Base-by-base conservation (phyloP, 2,329 filamentous ascomycete genomes). In the Xylaria sp. region DNA sequence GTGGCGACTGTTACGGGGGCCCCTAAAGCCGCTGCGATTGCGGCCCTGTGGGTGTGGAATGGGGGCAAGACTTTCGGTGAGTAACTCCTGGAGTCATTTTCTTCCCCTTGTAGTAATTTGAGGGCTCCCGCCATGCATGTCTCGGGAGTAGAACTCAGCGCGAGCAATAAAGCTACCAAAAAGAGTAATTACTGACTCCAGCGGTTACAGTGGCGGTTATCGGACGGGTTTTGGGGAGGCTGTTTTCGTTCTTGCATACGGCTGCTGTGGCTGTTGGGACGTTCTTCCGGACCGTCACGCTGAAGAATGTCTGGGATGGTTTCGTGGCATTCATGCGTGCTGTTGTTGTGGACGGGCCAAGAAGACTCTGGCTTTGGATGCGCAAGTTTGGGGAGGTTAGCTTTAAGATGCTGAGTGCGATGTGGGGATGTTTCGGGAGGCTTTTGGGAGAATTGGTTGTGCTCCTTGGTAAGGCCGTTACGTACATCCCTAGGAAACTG, bases 191-290 rank as follows among this genome's bases (percentile, higher is more conserved):
- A n/a, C n/a, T n/a, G n/a, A n/a, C n/a, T n/a, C n/a, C n/a, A n/a
- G 31, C 7, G 31, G 13, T 13, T 35, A 7, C 13, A 35, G 51
- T 23, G 13, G 27, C 21, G 19, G 37, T 13, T n/a, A 4, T 44
- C 10, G 38, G 38, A 17, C n/a, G 8, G 27, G 9, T 10, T 17
- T 33, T 31, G 8, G n/a, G 53, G n/a, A 29, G 47, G 25, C 33
- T 58, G 11, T 47, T 58, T 7, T 47, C 23, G n/a, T 47, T 52
- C 47, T 33, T 44, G 23, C 56, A 58, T 33, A 44, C 25, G 9
- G 15, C 8, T 17, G 5, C 25, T 10, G 31, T 33, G 4, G 48
- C 48, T 31, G 11, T 40, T 25, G 40, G 29, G 25, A 31, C 23
- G 11, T 58, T 53, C 33, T 37, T 53, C 13, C 11, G 19, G 40